Evolutionary conservation across 352 stramenopile species (phyloP).

Genomic region (Phytophthora palmivora): DNA sequence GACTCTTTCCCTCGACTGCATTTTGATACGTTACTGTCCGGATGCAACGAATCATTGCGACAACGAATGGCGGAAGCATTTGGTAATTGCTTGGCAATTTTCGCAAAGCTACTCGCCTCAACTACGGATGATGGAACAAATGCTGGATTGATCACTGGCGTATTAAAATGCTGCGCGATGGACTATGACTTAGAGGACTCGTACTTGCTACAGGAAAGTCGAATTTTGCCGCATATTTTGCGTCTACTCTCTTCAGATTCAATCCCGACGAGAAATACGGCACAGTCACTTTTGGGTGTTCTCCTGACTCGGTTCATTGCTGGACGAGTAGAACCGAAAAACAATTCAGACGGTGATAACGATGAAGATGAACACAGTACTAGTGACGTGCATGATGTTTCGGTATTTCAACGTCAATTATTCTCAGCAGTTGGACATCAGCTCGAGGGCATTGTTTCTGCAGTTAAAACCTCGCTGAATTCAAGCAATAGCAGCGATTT

Average conservation of each 20-base stretch:
- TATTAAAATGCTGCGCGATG: slow-evolving; percentile 65
- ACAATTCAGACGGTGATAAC: slow-evolving; percentile 12
- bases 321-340: slow-evolving; percentile 32
- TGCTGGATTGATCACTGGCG: slow-evolving; percentile 45
- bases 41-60: slow-evolving; percentile 54
- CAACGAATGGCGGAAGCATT: slow-evolving; percentile 63
- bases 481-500: slow-evolving; percentile 1
- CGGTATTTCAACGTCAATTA: slow-evolving; percentile 70
- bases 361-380: slow-evolving; percentile 6
- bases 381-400: slow-evolving; percentile 43
- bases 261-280: slow-evolving; percentile 51
- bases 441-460: slow-evolving; percentile 56
- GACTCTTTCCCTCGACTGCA: slow-evolving; percentile 51
- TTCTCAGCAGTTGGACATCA: slow-evolving; percentile 74
- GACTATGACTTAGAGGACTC: slow-evolving; percentile 84
- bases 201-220: slow-evolving; percentile 74
- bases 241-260: slow-evolving; percentile 56
- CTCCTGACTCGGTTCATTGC: slow-evolving; percentile 74
- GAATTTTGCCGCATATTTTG: slow-evolving; percentile 60
- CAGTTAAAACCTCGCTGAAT: slow-evolving; percentile 20
- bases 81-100: slow-evolving; percentile 46
- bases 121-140: slow-evolving; percentile 26
- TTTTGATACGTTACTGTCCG: slow-evolving; percentile 59
- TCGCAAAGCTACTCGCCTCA: slow-evolving; percentile 39
- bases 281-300: slow-evolving; percentile 63